phyloP scores from a whole-genome alignment of 257 asterid genomes.

The Gardenia jasminoides region DNA sequence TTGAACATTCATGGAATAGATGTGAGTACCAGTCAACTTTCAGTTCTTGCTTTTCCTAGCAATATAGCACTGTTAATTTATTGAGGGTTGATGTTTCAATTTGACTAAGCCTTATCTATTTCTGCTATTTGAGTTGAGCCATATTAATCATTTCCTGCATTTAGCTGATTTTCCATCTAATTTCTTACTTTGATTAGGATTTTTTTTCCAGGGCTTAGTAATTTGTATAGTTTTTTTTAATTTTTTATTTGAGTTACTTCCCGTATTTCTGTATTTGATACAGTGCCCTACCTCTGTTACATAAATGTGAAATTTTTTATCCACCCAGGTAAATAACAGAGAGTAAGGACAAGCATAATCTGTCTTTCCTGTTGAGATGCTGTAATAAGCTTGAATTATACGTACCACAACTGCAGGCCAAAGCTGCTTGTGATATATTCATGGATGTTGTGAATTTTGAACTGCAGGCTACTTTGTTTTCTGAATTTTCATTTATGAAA shows the following conservation, averaged over 20 bases:
- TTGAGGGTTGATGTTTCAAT: neutral
- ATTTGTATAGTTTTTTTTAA: neutral
- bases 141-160: neutral
- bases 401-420: neutral
- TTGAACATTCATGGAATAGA: slow-evolving; percentile 87
- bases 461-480: neutral
- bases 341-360: neutral
- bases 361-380: neutral
- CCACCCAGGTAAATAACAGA: neutral
- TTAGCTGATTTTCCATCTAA: neutral
- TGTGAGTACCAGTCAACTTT: slow-evolving; percentile 43
- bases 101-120: neutral
- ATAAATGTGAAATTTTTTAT: neutral
- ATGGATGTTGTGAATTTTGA: neutral
- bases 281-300: neutral
- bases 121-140: neutral
- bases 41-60: neutral
- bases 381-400: neutral
- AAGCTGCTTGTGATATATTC: neutral
- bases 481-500: neutral
- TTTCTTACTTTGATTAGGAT: neutral
- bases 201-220: neutral
- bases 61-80: neutral
- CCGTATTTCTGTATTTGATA: neutral
- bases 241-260: too few species aligned